These are phyloP conservation scores for Annulohypoxylon truncatum DNA, from an alignment of 2,329 filamentous ascomycete species.

Conservation along the genomic window DNA sequence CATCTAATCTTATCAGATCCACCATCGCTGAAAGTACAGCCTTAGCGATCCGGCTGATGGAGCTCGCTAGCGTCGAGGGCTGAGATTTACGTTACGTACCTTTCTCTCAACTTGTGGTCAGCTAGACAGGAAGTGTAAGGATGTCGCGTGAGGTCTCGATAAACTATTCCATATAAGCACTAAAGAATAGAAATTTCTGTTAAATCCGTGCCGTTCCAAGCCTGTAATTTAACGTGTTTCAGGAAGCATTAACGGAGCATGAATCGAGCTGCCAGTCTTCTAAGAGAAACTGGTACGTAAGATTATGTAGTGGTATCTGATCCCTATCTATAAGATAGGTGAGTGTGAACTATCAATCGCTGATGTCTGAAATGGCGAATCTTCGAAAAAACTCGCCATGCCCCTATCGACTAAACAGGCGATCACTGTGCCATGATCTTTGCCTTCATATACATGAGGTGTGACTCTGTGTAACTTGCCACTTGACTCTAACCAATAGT, in stretches of 20 bases:
- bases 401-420: constrained; percentile 46
- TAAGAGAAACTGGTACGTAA: background rate
- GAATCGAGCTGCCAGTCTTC: background rate
- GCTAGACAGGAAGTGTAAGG: background rate
- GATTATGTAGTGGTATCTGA: background rate
- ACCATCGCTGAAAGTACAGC: constrained; percentile 9
- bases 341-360: background rate
- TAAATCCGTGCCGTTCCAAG: background rate
- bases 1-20: constrained; percentile 37
- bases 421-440: constrained; percentile 51
- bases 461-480: constrained; percentile 32
- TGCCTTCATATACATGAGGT: constrained; percentile 43
- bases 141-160: background rate
- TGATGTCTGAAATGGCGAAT: constrained; percentile 20
- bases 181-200: background rate
- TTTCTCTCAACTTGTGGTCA: background rate
- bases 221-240: background rate
- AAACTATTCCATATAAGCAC: background rate
- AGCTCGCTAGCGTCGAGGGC: background rate
- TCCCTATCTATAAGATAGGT: background rate
- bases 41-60: constrained; percentile 14
- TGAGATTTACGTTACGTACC: constrained; percentile 16
- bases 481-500: constrained; percentile 31
- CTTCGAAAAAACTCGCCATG: constrained; percentile 32
- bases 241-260: background rate